Base-by-base conservation (phyloP, 208 protist genomes). In the Acanthamoeba divionensis region DNA sequence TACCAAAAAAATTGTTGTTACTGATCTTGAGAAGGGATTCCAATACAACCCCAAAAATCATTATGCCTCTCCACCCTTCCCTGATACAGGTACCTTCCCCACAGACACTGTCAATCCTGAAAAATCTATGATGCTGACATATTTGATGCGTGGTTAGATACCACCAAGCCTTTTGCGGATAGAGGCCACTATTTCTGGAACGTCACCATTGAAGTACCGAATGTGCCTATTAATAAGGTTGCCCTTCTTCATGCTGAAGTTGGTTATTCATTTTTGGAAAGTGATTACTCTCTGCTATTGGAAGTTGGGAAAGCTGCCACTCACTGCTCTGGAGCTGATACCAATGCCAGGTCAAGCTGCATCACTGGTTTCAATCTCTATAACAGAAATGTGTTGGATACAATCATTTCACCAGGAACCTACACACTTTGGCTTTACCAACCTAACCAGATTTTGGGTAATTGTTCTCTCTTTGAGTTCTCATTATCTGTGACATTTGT, bases 401-500 rank as follows among this genome's bases (percentile, higher is more conserved):
- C n/a, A 26, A 47, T 89, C 60, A 54, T 89, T 44, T 63, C 21
- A 15, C 60, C 62, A 41, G 57, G 57, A 38, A n/a, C 54, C 80
- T 89, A 89, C 50, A 85, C 75, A 1, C 75, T 85, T 21, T 85
- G 75, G 75, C 45, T 85, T 55, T 85, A 85, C 75, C 75, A 89
- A 50, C 80, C 80, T 44, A 47, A 89, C n/a, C 48, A 38, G 44
- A 80, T 80, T 15, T 85, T 62, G 26, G 75, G 75, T 13, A 63
- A 89, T 9, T 89, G 80, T 45, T 29, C 80, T 0, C 57, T 73
- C 31, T 89, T 73, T 33, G 80, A 89, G 60, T 89, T 89, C 44
- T 89, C 80, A 47, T 48, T 89, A 44, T 60, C 41, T 47, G 80
- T 89, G 57, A 41, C 45, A n/a, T 89, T 89, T 50, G 80, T 62